A percentile compares a stretch with the other conserved stretches of the same genome.
These are phyloP conservation scores for Harringtonia aguacate DNA, from an alignment of 2,329 filamentous ascomycete species.

Conservation along the genomic window DNA sequence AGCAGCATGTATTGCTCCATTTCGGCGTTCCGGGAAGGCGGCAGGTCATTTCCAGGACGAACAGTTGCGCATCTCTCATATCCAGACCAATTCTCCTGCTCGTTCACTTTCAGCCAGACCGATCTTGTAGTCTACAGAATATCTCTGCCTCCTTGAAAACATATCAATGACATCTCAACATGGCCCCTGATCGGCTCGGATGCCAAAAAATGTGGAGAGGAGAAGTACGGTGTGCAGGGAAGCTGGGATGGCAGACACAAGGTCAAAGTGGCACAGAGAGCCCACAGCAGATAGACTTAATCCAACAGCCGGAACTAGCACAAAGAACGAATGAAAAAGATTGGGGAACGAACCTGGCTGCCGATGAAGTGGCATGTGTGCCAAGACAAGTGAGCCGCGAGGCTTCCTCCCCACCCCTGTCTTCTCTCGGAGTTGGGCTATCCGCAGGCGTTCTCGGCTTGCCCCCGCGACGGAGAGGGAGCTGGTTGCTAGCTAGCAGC, in stretches of 20 bases:
- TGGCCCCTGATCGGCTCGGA: conserved; percentile 4
- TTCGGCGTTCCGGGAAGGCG: no score
- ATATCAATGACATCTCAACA: neutral
- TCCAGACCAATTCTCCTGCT: no score
- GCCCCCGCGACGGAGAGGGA: no score
- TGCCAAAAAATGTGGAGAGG: neutral
- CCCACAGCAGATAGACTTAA: no score
- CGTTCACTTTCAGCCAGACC: no score
- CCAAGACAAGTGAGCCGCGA: conserved; percentile 2
- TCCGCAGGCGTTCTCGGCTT: no score
- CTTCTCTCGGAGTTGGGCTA: neutral
- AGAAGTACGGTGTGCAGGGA: neutral
- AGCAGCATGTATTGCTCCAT: no score
- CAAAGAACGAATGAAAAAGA: neutral
- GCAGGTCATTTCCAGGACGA: no score
- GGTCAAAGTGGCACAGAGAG: neutral
- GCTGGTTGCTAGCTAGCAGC: no score
- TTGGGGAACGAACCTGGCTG: neutral
- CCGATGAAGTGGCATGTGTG: conserved; percentile 4
- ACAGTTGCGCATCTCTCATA: no score
- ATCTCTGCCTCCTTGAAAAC: neutral
- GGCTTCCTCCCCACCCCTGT: neutral
- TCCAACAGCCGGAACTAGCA: neutral
- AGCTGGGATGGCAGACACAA: neutral
- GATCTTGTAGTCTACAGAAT: neutral